Percentiles rank a stretch among this genome's conserved stretches.
phyloP scores from a whole-genome alignment of 2,329 filamentous ascomycete species.

The Aschersonia sp. region DNA sequence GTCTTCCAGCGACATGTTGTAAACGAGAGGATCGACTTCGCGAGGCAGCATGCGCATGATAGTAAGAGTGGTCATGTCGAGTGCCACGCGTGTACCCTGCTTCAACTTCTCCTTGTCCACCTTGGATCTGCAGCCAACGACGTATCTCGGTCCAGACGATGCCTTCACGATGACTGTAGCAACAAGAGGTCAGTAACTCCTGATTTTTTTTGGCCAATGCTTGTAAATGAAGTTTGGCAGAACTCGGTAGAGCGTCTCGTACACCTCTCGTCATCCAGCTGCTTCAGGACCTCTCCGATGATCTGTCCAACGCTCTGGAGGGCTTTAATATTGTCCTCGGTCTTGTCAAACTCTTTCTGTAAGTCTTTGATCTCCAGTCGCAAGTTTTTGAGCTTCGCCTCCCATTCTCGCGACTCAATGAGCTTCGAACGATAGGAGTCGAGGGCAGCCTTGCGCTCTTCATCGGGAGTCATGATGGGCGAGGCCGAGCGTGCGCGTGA shows the following conservation, averaged over 20 bases:
- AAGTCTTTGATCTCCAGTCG: constrained; percentile 92
- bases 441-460: constrained; percentile 54
- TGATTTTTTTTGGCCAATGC: too few relatives aligned
- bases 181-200: not conserved
- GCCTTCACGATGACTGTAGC: constrained; percentile 87
- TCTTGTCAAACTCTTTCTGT: constrained; percentile 89
- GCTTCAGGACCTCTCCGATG: constrained; percentile 97
- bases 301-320: constrained; percentile 98
- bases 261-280: constrained; percentile 98
- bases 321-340: constrained; percentile 98
- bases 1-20: constrained; percentile 99
- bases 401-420: constrained; percentile 95
- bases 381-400: constrained; percentile 88
- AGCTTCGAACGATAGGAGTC: constrained; percentile 67
- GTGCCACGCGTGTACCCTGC: constrained; percentile 91
- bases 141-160: constrained; percentile 91
- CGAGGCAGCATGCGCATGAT: constrained; percentile 99
- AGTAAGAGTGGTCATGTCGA: constrained; percentile 98
- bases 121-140: constrained; percentile 95
- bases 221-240: too few relatives aligned
- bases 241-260: constrained; percentile 18
- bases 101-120: constrained; percentile 96
- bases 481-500: not conserved
- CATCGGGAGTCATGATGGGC: constrained; percentile 35
- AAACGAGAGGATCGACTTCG: constrained; percentile 95